Base-by-base conservation (phyloP, 169 alveolate species). In the Theileria equi region DNA sequence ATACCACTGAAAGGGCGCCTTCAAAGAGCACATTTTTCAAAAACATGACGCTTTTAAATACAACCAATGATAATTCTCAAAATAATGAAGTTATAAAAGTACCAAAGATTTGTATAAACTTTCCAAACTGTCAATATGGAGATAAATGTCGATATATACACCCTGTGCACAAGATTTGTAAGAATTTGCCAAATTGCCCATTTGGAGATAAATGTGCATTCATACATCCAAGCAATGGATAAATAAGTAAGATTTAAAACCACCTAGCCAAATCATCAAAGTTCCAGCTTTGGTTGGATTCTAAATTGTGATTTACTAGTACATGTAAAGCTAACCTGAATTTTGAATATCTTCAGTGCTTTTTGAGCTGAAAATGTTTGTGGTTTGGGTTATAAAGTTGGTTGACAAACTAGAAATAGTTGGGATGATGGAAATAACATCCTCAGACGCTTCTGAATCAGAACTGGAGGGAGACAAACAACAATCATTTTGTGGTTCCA, bases 151-250 rank as follows among this genome's bases (percentile, higher is more conserved):
- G 76, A n/a, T 77, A 58, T 21, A 29, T 77, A 17, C 86, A 77
- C 63, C 80, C 81, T 19, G 31, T 43, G 50, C 16, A 28, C 16
- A 25, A 45, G 10, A 17, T 43, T 34, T 77, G 86, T 65, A 65
- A 67, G 36, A 28, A 77, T 61, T 77, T 73, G 82, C 86, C 86
- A 44, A 57, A 65, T 19, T 77, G 86, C 21, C 5, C 78, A 29
- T 77, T 55, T 49, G 86, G 86, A 25, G 55, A 55, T 17, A 67
- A 77, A 23, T 77, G 86, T 70, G 81, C 74, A n/a, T 77, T 45
- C 59, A 34, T 34, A 11, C 86, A 77, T 62, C 86, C 86, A 1
- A 26, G 19, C 47, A 34, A 60, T 8, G 31, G 31, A 57, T 17
- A 48, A 36, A 11, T 36, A 36, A 10, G 10, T 36, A 36, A 36